Conservation (phyloP, 768 basidiomycete species). For the Russula griseocarnosa region DNA sequence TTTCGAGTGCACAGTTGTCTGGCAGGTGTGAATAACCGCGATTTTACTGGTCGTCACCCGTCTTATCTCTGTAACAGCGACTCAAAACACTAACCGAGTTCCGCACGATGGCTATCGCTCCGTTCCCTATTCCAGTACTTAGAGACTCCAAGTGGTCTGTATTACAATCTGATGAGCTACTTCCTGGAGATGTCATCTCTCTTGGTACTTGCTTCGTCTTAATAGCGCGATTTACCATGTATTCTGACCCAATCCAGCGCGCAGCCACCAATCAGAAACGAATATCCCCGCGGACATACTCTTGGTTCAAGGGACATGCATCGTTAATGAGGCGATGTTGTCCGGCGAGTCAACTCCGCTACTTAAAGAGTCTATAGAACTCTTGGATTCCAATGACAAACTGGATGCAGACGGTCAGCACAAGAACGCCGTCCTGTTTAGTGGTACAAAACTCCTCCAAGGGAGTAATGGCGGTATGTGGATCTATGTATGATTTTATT, state of each 20-base stretch:
- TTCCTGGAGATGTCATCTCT: conserved; percentile 88
- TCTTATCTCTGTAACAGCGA: conserved; percentile 51
- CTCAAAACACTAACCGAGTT: conserved; percentile 91
- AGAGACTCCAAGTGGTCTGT: conserved; percentile 77
- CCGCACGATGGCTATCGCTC: conserved; percentile 91
- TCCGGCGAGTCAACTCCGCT: conserved; percentile 97
- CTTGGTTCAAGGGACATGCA: conserved; percentile 86
- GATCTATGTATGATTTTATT: conserved; percentile 30
- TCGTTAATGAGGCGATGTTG: conserved; percentile 99
- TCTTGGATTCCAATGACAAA: conserved; percentile 66
- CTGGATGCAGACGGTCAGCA: conserved; percentile 85
- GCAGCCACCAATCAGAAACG: conserved; percentile 66
- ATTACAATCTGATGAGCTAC: conserved; percentile 78
- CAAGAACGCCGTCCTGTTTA: conserved; percentile 86
- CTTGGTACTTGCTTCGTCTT: conserved; percentile 52
- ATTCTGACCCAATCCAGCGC: conserved; percentile 41
- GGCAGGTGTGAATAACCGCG: conserved; percentile 63
- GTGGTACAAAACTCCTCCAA: conserved; percentile 96
- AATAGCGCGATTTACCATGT: not conserved
- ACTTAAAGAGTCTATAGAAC: conserved; percentile 90
- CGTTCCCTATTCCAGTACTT: conserved; percentile 80
- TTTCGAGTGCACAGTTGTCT: conserved; percentile 98
- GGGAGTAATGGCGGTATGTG: conserved; percentile 50
- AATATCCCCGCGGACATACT: conserved; percentile 91
- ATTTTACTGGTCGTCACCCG: not conserved